These are phyloP conservation scores for Albatrellus ellisii DNA, from an alignment of 768 basidiomycete species.

Conservation along the genomic window DNA sequence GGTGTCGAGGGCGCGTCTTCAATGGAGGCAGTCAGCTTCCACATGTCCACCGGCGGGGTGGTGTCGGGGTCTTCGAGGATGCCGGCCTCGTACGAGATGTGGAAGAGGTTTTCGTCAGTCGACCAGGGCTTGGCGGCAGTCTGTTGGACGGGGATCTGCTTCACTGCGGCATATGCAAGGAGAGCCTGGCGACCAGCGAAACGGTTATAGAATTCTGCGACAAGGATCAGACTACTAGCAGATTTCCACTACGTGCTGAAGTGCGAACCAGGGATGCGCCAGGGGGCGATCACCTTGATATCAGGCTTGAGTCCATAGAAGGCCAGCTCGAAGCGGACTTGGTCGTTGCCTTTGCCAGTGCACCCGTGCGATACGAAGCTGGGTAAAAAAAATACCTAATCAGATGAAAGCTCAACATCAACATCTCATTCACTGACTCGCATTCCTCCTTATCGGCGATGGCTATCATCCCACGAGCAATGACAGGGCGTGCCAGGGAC, in stretches of 20 bases:
- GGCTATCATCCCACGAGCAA: slow-evolving; percentile 97
- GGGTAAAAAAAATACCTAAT: not conserved
- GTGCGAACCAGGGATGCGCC: slow-evolving; percentile 79
- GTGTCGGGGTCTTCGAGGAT: slow-evolving; percentile 95
- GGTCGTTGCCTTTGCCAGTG: slow-evolving; percentile 99
- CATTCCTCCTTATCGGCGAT: slow-evolving; percentile 84
- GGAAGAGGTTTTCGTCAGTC: slow-evolving; percentile 98
- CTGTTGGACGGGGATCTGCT: slow-evolving; percentile 87
- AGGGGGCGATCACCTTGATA: slow-evolving; percentile 98
- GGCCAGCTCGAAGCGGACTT: slow-evolving; percentile 97
- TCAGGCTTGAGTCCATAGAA: slow-evolving; percentile 98
- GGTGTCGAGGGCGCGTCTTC: slow-evolving; percentile 71
- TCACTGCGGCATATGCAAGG: slow-evolving; percentile 77
- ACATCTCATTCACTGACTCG: slow-evolving; percentile 62
- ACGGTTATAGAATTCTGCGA: slow-evolving; percentile 85
- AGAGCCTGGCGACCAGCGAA: slow-evolving; percentile 94
- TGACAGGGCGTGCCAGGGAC: slow-evolving; percentile 95
- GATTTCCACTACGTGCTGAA: not conserved
- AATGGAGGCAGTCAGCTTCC: slow-evolving; percentile 86
- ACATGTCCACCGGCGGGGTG: slow-evolving; percentile 95
- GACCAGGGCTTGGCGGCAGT: slow-evolving; percentile 98
- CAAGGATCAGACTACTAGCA: not conserved
- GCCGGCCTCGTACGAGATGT: slow-evolving; percentile 99
- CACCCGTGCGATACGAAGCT: slow-evolving; percentile 97
- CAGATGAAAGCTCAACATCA: not conserved